Evolutionary conservation across 768 basidiomycete genomes (phyloP).

Genomic region (Mycena rosella): DNA sequence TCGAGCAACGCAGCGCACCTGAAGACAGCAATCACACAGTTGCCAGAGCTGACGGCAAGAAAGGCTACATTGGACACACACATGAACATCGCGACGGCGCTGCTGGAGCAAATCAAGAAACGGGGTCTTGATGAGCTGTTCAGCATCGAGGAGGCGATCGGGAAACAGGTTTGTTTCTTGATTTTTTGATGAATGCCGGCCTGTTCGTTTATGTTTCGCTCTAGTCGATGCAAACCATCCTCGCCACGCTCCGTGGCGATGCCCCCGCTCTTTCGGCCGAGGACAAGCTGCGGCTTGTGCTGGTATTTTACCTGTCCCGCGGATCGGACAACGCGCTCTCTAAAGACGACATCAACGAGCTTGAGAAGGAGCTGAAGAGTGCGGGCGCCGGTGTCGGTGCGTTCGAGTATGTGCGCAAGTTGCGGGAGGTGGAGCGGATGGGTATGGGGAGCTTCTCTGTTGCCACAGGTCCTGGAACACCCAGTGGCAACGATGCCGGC

Average conservation of each 20-base stretch:
- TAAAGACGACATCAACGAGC: conserved; percentile 90
- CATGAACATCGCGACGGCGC: conserved; percentile 98
- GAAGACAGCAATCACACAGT: conserved; percentile 96
- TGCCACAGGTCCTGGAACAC: conserved; percentile 74
- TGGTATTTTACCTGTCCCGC: conserved; percentile 95
- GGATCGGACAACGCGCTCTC: conserved; percentile 78
- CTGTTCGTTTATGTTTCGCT: background rate
- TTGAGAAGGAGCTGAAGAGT: conserved; percentile 88
- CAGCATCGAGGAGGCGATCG: conserved; percentile 92
- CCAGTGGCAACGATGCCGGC: conserved; percentile 70
- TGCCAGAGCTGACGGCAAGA: conserved; percentile 96
- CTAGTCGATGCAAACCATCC: conserved; percentile 82
- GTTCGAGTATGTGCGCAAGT: conserved; percentile 93
- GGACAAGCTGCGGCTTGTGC: conserved; percentile 93
- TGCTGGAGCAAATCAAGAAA: conserved; percentile 95
- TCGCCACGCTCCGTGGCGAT: conserved; percentile 87
- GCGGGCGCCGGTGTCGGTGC: conserved; percentile 85
- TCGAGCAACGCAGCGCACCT: conserved; percentile 94
- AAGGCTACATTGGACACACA: conserved; percentile 98
- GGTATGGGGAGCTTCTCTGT: conserved; percentile 71
- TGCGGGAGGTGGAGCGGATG: conserved; percentile 95
- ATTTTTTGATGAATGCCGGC: background rate
- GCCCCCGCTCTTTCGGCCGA: conserved; percentile 73
- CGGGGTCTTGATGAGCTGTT: conserved; percentile 97
- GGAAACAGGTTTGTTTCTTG: conserved; percentile 73